Evolutionary conservation across 176 grass and related monocot genomes (phyloP).

Genomic region (Chrysopogon serrulatus): DNA sequence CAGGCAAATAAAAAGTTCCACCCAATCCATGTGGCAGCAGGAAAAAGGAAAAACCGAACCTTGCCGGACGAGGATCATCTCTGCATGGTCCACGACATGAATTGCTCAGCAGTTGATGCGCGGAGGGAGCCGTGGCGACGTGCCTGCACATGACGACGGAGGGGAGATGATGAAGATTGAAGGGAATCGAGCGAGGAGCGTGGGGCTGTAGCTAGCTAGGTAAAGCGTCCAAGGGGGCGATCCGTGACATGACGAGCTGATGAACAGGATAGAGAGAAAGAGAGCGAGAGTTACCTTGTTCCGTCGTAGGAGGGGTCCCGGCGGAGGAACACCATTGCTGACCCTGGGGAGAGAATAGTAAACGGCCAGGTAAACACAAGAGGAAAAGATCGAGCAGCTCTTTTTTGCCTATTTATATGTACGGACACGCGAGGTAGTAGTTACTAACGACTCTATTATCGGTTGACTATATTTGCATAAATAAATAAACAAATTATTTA

Average conservation of each 20-base stretch:
- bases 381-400: neutral
- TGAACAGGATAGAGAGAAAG: neutral
- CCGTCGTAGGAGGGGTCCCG: neutral
- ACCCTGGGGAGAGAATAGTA: neutral
- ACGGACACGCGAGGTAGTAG: neutral
- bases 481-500: neutral
- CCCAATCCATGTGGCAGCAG: neutral
- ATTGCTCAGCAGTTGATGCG: neutral
- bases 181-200: neutral
- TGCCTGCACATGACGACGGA: neutral
- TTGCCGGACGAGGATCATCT: neutral
- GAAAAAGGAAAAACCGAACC: neutral
- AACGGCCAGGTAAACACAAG: neutral
- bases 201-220: too few relatives aligned
- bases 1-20: neutral
- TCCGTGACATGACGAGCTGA: neutral
- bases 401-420: slow-evolving; percentile 16
- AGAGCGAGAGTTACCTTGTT: neutral
- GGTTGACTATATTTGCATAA: neutral
- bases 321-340: neutral
- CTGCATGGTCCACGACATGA: neutral
- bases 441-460: neutral
- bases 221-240: neutral
- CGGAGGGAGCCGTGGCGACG: neutral
- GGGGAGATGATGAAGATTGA: neutral